Percentiles rank a stretch among this genome's conserved stretches.
Conservation (phyloP, 108 stramenopile species). For the Skeletonema tropicum region DNA sequence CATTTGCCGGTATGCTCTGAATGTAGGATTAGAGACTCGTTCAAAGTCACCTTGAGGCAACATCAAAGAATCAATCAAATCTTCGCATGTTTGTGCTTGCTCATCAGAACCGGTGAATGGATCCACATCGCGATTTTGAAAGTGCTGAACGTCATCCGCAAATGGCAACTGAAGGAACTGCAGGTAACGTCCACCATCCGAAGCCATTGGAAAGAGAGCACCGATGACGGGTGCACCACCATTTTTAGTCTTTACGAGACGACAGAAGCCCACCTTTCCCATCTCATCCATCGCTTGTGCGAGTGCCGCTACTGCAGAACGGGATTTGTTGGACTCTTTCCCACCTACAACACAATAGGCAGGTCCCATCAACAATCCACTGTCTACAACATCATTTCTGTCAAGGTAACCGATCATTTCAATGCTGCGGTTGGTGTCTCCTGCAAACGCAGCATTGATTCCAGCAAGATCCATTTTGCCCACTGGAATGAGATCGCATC, state of each 20-base stretch:
- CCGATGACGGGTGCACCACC: conserved; percentile 67
- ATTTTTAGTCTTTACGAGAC: conserved; percentile 72
- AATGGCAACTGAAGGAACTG: conserved; percentile 81
- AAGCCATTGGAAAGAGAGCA: conserved; percentile 67
- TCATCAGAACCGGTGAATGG: conserved; percentile 12
- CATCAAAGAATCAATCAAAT: conserved; percentile 78
- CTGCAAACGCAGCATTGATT: conserved; percentile 48
- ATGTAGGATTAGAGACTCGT: conserved; percentile 58
- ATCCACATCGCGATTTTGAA: conserved; percentile 11
- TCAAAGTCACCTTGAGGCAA: conserved; percentile 64
- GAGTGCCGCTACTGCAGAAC: conserved; percentile 72
- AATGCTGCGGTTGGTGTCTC: conserved; percentile 38
- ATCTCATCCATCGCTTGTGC: conserved; percentile 64
- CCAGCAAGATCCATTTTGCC: conserved; percentile 74
- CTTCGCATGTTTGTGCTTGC: conserved; percentile 54
- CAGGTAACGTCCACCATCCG: conserved; percentile 31
- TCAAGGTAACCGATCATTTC: conserved; percentile 74
- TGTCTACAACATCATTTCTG: conserved; percentile 39
- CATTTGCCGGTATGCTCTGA: conserved; percentile 36
- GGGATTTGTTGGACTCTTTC: conserved; percentile 55
- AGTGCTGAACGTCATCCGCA: conserved; percentile 65
- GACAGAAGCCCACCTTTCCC: conserved; percentile 64
- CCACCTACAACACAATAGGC: conserved; percentile 70
- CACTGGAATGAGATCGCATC: conserved; percentile 75
- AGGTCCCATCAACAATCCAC: conserved; percentile 57